phyloP scores from a whole-genome alignment of 768 basidiomycete species.

The Mycena albidolilacea region DNA sequence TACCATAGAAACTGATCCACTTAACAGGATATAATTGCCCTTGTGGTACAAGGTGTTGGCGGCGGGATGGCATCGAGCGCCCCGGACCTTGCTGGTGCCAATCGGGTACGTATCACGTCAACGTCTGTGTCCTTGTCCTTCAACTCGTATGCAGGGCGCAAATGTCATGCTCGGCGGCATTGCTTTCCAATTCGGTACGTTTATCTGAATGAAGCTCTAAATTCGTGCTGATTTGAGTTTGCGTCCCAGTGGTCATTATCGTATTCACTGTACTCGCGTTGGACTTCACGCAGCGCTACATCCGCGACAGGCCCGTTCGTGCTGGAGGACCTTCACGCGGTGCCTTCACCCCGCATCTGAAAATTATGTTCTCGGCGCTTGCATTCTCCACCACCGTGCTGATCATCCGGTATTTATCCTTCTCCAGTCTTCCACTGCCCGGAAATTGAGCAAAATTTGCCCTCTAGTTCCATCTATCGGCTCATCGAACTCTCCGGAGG shows the following conservation, averaged over 20 bases:
- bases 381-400: conserved; percentile 57
- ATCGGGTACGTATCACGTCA: not conserved
- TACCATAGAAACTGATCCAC: not conserved
- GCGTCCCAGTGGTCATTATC: conserved; percentile 55
- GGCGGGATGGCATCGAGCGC: conserved; percentile 25
- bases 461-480: conserved; percentile 1
- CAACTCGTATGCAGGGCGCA: conserved; percentile 5
- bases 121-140: not conserved
- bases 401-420: conserved; percentile 58
- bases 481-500: conserved; percentile 17
- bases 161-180: conserved; percentile 73
- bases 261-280: conserved; percentile 56
- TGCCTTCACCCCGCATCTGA: conserved; percentile 10
- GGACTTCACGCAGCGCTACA: conserved; percentile 64
- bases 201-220: not conserved
- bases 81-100: conserved; percentile 1
- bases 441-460: not conserved
- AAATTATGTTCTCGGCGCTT: conserved; percentile 54
- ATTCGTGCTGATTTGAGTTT: not conserved
- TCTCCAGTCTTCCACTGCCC: not conserved
- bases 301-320: conserved; percentile 51
- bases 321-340: not conserved
- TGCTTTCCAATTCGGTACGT: conserved; percentile 66
- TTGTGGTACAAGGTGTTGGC: conserved; percentile 29
- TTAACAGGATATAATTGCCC: conserved; percentile 27